Evolutionary conservation across 2,329 filamentous ascomycete species (phyloP).

Genomic region (Bipolaris bicolor): DNA sequence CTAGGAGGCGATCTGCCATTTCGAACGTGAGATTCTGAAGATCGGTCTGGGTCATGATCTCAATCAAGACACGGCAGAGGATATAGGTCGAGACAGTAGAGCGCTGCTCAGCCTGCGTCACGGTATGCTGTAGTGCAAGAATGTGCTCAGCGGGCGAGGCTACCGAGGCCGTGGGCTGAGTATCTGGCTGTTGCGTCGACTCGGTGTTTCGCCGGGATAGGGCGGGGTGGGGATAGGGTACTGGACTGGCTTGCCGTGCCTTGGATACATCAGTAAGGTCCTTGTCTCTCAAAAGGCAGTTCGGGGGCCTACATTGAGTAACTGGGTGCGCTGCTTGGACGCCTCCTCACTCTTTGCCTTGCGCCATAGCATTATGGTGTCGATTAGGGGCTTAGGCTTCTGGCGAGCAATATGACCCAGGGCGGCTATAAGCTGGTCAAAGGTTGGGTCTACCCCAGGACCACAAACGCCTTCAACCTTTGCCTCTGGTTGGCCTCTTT

Average conservation of each 20-base stretch:
- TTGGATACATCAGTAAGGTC: conserved; percentile 27
- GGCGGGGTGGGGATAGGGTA: conserved; percentile 28
- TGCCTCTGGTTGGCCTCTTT: conserved; percentile 79
- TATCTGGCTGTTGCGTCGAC: conserved; percentile 38
- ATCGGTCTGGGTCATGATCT: conserved; percentile 90
- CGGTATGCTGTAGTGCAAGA: conserved; percentile 68
- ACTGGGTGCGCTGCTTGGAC: conserved; percentile 41
- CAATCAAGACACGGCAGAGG: conserved; percentile 88
- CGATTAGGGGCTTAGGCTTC: conserved; percentile 93
- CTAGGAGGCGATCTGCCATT: conserved; percentile 92
- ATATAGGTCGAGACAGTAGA: conserved; percentile 97
- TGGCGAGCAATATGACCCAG: conserved; percentile 92
- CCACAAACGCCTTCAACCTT: conserved; percentile 90
- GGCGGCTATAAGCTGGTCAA: conserved; percentile 92
- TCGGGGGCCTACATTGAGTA: conserved; percentile 38
- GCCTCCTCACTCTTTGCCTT: conserved; percentile 94
- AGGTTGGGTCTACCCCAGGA: conserved; percentile 81
- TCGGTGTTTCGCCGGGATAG: conserved; percentile 49
- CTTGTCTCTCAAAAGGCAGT: background rate
- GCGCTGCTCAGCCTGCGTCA: conserved; percentile 81
- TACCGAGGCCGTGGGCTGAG: conserved; percentile 34
- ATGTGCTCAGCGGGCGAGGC: conserved; percentile 38
- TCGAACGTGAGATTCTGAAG: conserved; percentile 82
- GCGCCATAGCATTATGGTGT: conserved; percentile 97
- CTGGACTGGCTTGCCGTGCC: conserved; percentile 38